Percentiles rank a stretch among this genome's conserved stretches.
Evolutionary conservation across 2,329 filamentous ascomycete species (phyloP).

Genomic region (Fusarium ramigenum): DNA sequence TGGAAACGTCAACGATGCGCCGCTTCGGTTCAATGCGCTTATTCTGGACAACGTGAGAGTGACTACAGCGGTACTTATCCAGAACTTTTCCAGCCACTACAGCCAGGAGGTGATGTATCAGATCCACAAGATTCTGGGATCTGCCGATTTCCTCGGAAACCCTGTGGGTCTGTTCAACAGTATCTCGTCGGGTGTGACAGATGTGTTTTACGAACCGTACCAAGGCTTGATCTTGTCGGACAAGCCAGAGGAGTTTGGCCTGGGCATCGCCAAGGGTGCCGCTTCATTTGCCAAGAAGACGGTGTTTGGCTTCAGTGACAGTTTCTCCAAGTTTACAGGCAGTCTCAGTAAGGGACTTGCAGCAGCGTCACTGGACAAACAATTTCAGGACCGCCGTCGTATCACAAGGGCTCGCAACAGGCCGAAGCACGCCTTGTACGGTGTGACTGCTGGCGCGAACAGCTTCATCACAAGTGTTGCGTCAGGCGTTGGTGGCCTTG

Average conservation of each 20-base stretch:
- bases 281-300: slow-evolving; percentile 99
- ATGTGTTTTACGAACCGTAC: slow-evolving; percentile 99
- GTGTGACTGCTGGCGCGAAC: slow-evolving; percentile 94
- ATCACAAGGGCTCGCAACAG: slow-evolving; percentile 93
- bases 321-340: slow-evolving; percentile 96
- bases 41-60: slow-evolving; percentile 96
- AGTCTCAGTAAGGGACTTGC: slow-evolving; percentile 96
- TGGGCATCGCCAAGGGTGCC: slow-evolving; percentile 95
- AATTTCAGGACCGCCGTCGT: slow-evolving; percentile 95
- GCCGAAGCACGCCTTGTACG: slow-evolving; percentile 96
- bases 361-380: slow-evolving; percentile 95
- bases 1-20: slow-evolving; percentile 98
- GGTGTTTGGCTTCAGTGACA: slow-evolving; percentile 96
- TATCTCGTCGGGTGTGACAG: slow-evolving; percentile 93
- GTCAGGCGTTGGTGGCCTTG: slow-evolving; percentile 91
- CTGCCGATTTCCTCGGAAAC: slow-evolving; percentile 96
- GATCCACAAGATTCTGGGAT: slow-evolving; percentile 96
- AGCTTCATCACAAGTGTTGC: slow-evolving; percentile 92
- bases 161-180: slow-evolving; percentile 98
- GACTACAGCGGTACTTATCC: slow-evolving; percentile 82
- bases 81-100: slow-evolving; percentile 93
- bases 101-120: slow-evolving; percentile 96
- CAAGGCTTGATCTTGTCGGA: slow-evolving; percentile 97
- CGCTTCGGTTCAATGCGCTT: slow-evolving; percentile 89
- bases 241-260: slow-evolving; percentile 90